These are phyloP conservation scores for Backusella tuberculispora DNA, from an alignment of 192 early-diverging fungal species.

Conservation along the genomic window DNA sequence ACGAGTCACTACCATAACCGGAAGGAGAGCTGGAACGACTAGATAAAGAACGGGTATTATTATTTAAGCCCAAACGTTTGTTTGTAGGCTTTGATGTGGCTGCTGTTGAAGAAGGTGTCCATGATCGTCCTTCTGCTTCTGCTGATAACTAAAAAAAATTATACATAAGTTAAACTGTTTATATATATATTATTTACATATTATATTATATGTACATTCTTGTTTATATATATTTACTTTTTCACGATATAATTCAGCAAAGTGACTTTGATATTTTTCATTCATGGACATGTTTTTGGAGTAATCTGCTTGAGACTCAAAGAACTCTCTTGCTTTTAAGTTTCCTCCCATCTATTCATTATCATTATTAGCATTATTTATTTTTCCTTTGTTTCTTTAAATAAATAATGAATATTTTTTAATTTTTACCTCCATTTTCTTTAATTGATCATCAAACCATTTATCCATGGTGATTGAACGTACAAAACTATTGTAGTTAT, in stretches of 20 bases:
- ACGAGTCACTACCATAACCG: neutral
- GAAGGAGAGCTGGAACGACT: conserved; percentile 24
- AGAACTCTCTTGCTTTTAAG: conserved; percentile 82
- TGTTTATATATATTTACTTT: conserved; percentile 64
- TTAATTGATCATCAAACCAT: conserved; percentile 94
- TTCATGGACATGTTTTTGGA: conserved; percentile 70
- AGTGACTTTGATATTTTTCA: conserved; percentile 88
- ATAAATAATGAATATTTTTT: neutral
- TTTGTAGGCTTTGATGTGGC: conserved; percentile 24
- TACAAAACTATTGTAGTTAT: conserved; percentile 76
- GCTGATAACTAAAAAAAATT: no score
- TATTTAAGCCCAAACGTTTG: conserved; percentile 34
- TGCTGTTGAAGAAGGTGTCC: conserved; percentile 46
- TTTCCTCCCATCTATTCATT: conserved; percentile 80
- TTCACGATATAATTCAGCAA: conserved; percentile 86
- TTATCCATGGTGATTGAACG: conserved; percentile 99
- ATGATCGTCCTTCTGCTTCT: conserved; percentile 60
- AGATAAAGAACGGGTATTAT: conserved; percentile 33
- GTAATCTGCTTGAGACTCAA: conserved; percentile 80
- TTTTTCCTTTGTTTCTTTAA: neutral
- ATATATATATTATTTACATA: conserved; percentile 1
- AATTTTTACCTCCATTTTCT: conserved; percentile 79
- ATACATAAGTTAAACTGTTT: neutral
- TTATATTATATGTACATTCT: neutral
- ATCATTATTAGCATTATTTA: neutral